Base-by-base conservation (phyloP, 441 rosid species). In the Gossypium lobatum region DNA sequence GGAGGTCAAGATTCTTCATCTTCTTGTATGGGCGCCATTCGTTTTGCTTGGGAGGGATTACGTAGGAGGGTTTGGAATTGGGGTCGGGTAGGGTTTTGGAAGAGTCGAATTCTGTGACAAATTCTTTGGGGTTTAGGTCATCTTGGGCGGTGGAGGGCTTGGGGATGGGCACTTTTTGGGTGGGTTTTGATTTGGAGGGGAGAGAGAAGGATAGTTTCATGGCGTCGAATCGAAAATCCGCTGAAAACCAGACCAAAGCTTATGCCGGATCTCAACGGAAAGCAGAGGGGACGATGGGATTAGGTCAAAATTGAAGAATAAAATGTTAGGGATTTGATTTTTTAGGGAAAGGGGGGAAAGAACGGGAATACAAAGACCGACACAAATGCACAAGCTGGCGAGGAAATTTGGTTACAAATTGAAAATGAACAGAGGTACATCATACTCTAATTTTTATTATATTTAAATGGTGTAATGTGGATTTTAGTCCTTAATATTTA, bases 141-240 rank as follows among this genome's bases (percentile, higher is more conserved):
- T 82, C 85, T 0, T 57, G 67, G 78, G 77, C 64, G 77, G 77
- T 65, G 68, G 73, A 73, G 74, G 78, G 48, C 20, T 75, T 76
- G 61, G 68, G 66, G 23, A 42, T 64, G 58, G 59, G 17, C n/a
- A 60, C 16, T 78, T 16, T 72, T 39, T 83, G 31, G 76, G 63
- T 39, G 64, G 81, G 14, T 63, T 78, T 81, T 52, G 90, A 63
- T 28, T 87, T 88, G 21, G 92, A 60, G 7, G 90, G 81, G 58
- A 89, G 81, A 75, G 90, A 88, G 82, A 93, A 88, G 10, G 97
- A 88, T 74, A 93, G 86, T 73, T 90, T 91, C 91, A 85, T 88
- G 61, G 62, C 69, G 65, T 26, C 45, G 20, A 26, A 61, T 61
- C 10, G 65, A n/a, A 58, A 23, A 13, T 11, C 34, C 7, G 26